Evolutionary conservation across 139 green algal species (phyloP), one percentile per base, ranked within the genome.

Genomic region (Volvox reticuliferus): DNA sequence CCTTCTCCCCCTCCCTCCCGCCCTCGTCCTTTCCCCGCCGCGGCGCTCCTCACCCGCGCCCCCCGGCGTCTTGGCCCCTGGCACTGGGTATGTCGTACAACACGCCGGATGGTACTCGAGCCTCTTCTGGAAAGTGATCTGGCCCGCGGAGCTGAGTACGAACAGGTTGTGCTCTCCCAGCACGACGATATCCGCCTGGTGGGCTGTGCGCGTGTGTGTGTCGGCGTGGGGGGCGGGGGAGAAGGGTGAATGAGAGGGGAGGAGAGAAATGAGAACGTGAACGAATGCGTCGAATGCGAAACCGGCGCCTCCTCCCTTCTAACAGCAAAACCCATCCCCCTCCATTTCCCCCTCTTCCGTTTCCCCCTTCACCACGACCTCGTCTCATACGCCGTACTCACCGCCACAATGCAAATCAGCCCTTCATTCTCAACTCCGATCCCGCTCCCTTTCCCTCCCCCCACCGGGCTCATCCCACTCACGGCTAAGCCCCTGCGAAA

Each of bases 81-180:
- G 89, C 32, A 90, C 92, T 50, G 93, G 87, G 90, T 94, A 96
- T 17, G 88, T 80, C 77, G 79, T 92, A 83, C 88, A 94, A 87
- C 90, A 94, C 30, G 94, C 92, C 28, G 94, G 94, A 88, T 95
- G 93, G 91, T 96, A 96, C 78, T 97, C 95, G 5, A 97, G 92
- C 18, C 93, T 82, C 67, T 94, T 94, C 92, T 96, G 94, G 61
- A 94, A 92, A 26, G 78, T 92, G 73, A 93, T 90, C 68, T 87
- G 79, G 1, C 67, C 90, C 79, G 18, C 88, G 2, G 84, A 63
- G 68, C 75, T 91, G 30, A 96, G 63, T 44, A 95, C 80, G 67
- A 95, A 96, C 69, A 97, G 87, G 65, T 90, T 93, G 92, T 95
- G 94, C 92, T 97, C 94, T 18, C 93, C 94, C 71, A 95, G 73